phyloP scores from a whole-genome alignment of 345 rosid genomes.

The Hibiscus mutabilis region DNA sequence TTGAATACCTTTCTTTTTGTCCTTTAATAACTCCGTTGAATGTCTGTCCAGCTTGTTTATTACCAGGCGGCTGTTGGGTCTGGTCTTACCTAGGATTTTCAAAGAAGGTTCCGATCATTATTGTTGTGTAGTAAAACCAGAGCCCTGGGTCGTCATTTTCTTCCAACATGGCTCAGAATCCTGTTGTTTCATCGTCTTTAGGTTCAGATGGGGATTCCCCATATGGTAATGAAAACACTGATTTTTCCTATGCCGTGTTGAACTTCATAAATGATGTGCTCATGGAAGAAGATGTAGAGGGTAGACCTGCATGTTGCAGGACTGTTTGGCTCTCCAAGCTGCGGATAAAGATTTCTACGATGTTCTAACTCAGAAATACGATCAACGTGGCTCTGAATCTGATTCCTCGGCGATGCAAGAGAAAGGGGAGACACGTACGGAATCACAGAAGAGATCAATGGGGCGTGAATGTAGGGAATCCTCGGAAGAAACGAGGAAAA shows the following conservation, averaged over 20 bases:
- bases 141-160: neutral
- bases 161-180: slow-evolving; percentile 17
- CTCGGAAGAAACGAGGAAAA: slow-evolving; percentile 14
- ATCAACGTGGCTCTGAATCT: neutral
- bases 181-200: slow-evolving; percentile 3
- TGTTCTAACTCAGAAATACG: slow-evolving; percentile 17
- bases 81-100: neutral
- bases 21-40: neutral
- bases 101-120: neutral
- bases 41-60: neutral
- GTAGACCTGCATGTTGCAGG: slow-evolving; percentile 45
- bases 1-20: neutral
- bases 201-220: slow-evolving; percentile 24
- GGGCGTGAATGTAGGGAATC: slow-evolving; percentile 5
- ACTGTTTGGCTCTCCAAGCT: slow-evolving; percentile 47
- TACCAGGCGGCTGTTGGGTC: neutral
- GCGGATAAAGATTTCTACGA: slow-evolving; percentile 48
- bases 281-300: slow-evolving; percentile 49
- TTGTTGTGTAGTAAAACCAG: neutral
- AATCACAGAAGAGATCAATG: neutral
- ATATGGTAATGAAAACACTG: slow-evolving; percentile 14
- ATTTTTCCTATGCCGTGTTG: neutral
- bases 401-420: neutral
- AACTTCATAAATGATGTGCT: slow-evolving; percentile 43
- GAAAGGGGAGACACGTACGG: neutral